Evolutionary conservation across 306 rosid genomes (phyloP).

Genomic region (Parietaria judaica): DNA sequence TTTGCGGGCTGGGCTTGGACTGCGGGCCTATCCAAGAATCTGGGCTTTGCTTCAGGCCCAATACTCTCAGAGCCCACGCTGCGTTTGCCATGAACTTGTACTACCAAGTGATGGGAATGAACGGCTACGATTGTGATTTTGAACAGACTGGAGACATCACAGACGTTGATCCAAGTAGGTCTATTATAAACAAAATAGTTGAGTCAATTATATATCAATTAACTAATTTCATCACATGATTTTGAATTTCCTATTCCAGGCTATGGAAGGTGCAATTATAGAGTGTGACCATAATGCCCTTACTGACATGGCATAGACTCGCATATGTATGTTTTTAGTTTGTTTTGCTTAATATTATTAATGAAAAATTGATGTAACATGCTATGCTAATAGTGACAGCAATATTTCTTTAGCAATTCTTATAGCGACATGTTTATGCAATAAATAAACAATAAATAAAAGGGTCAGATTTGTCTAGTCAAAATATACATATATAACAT

Average conservation of each 20-base stretch:
- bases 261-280: constrained; percentile 33
- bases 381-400: not conserved
- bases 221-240: not conserved
- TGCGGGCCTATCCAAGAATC: constrained; percentile 39
- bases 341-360: no score
- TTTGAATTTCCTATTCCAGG: constrained; percentile 11
- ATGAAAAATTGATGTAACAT: no score
- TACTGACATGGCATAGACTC: no score
- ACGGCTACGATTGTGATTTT: constrained; percentile 30
- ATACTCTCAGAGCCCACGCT: constrained; percentile 56
- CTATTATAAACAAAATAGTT: not conserved
- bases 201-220: not conserved
- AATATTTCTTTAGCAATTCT: no score
- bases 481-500: no score
- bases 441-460: no score
- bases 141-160: constrained; percentile 25
- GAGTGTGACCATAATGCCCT: not conserved
- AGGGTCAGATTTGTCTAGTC: no score
- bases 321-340: no score
- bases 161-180: constrained; percentile 30
- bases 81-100: constrained; percentile 59
- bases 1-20: constrained; percentile 38
- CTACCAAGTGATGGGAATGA: constrained; percentile 29
- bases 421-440: no score
- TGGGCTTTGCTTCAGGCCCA: constrained; percentile 35